Evolutionary conservation across 331 rosid species (phyloP).

Genomic region (Arachis monticola): DNA sequence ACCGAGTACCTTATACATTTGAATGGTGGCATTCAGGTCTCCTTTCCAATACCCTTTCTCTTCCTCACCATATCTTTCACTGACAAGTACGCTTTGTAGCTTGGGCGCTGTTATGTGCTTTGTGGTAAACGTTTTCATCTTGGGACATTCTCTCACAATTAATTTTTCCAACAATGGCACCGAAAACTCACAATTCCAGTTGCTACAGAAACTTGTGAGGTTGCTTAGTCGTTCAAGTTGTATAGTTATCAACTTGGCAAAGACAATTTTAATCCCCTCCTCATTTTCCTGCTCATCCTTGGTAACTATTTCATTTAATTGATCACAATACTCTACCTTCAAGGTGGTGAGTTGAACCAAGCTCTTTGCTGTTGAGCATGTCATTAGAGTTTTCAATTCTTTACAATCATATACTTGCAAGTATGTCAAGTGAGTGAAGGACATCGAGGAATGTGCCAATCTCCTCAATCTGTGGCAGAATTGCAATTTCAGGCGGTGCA

Average conservation of each 20-base stretch:
- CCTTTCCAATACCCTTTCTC: not conserved
- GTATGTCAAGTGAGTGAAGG: too few species aligned
- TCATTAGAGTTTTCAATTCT: too few species aligned
- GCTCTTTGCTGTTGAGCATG: too few species aligned
- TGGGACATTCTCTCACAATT: slow-evolving; percentile 18
- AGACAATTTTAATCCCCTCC: not conserved
- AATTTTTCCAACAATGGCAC: slow-evolving; percentile 34
- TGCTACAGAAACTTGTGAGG: slow-evolving; percentile 31
- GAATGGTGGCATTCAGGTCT: not conserved
- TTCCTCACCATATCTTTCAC: not conserved
- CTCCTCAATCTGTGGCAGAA: too few species aligned
- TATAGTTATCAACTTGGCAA: slow-evolving; percentile 26
- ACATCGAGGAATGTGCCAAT: too few species aligned
- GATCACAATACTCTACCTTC: too few species aligned
- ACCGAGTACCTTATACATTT: not conserved
- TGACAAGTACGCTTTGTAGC: not conserved
- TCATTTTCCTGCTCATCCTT: not conserved
- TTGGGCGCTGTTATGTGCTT: not conserved
- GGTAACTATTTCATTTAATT: too few species aligned
- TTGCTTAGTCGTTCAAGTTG: not conserved
- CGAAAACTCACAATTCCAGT: not conserved
- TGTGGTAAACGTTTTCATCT: slow-evolving; percentile 1
- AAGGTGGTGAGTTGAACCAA: too few species aligned
- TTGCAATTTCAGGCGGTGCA: too few species aligned
- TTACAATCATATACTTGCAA: too few species aligned